phyloP scores from a whole-genome alignment of 2,329 filamentous ascomycete genomes.

The Lachnellula occidentalis region DNA sequence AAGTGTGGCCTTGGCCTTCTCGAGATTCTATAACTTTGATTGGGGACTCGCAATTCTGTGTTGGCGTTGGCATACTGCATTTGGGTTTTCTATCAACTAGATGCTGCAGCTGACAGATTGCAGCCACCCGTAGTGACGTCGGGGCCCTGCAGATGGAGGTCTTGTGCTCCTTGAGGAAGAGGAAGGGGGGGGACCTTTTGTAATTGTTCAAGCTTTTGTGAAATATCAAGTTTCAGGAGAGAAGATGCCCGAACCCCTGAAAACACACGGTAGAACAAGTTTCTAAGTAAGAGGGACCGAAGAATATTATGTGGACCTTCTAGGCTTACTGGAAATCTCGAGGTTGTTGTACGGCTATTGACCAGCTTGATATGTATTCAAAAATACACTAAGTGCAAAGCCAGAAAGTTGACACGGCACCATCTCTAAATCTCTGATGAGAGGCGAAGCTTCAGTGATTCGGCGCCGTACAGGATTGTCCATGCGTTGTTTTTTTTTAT shows the following conservation, averaged over 20 bases:
- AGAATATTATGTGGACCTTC: not conserved
- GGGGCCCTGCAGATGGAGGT: slow-evolving; percentile 23
- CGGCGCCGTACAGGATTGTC: not conserved
- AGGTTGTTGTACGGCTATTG: too few species aligned
- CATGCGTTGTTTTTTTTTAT: not conserved
- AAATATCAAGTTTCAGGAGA: not conserved
- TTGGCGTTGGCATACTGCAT: not conserved
- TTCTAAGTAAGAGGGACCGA: not conserved
- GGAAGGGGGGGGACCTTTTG: not conserved
- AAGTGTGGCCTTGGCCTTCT: not conserved
- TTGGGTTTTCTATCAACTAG: slow-evolving; percentile 2
- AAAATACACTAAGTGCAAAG: not conserved
- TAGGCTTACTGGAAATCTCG: too few species aligned
- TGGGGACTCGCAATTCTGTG: not conserved
- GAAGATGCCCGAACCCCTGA: not conserved
- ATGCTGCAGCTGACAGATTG: slow-evolving; percentile 25
- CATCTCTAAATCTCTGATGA: not conserved
- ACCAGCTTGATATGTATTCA: too few species aligned
- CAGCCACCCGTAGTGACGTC: slow-evolving; percentile 24
- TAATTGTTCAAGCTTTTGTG: not conserved
- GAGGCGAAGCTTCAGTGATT: not conserved
- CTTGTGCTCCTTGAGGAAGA: not conserved
- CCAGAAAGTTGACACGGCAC: not conserved
- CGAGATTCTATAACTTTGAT: slow-evolving; percentile 4
- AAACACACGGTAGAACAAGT: not conserved